Base-by-base conservation (phyloP, 257 asterid genomes). In the Plantago ovata region DNA sequence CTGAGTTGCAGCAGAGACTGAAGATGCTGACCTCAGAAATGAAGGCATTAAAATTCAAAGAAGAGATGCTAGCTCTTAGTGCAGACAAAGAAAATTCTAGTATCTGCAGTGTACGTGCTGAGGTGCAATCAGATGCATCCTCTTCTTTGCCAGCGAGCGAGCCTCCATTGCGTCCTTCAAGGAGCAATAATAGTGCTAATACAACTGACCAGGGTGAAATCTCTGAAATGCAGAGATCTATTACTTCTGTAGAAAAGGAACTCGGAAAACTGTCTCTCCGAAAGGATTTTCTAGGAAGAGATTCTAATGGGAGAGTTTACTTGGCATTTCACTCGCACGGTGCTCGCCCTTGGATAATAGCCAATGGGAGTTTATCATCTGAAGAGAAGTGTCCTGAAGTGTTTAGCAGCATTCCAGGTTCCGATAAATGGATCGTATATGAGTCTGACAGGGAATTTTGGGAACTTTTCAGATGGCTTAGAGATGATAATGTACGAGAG, bases 261-360 rank as follows among this genome's bases (percentile, higher is more conserved):
- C 81, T 85, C 58, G 64, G 59, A 42, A 81, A 77, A 67, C 69
- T 84, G 56, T 77, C 91, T 63, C 68, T 88, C 46, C 69, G 95
- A 19, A 89, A 81, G 78, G 94, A 86, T 66, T 79, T 64, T 67
- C 63, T 92, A 83, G 98, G 98, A 57, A 76, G 95, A 67, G 98
- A 92, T 77, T 72, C 91, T 43, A 80, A 73, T 48, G 98, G 98
- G 49, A 79, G 97, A 72, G 72, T 63, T 66, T 92, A 88, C 74
- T 92, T 95, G 98, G 78, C 57, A 38, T 84, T 72, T 50, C 71
- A 71, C 65, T 74, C 71, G 64, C 79, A 78, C 12, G 77, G 77
- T 46, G 74, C 85, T 65, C 71, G 72, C 50, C 89, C 95, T 18
- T 69, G 83, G 82, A 69, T 92, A 64, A 52, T 88, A 62, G 89